These are phyloP conservation scores for Neolecta irregularis DNA, from an alignment of 1,139 yeast species.

Conservation along the genomic window DNA sequence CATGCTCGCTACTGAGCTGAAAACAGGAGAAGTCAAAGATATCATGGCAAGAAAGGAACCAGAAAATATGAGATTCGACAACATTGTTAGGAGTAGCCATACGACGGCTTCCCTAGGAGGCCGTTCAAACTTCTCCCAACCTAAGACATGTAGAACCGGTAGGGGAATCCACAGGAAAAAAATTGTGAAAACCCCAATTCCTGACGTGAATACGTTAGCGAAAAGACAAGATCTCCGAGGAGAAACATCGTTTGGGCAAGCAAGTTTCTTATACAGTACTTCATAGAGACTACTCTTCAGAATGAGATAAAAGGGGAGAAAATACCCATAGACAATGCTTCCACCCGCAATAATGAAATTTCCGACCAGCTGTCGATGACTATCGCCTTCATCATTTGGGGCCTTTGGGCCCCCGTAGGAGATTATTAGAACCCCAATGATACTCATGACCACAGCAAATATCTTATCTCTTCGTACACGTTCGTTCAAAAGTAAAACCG, in stretches of 20 bases:
- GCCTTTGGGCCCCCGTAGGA: conserved; percentile 44
- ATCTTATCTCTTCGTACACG: conserved; percentile 49
- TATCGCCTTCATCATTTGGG: conserved; percentile 16
- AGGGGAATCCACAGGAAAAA: conserved; percentile 36
- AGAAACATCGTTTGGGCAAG: conserved; percentile 47
- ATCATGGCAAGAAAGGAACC: conserved; percentile 61
- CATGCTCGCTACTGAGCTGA: conserved; percentile 71
- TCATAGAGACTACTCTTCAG: conserved; percentile 38
- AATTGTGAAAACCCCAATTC: conserved; percentile 47
- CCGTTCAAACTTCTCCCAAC: conserved; percentile 43
- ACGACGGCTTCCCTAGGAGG: conserved; percentile 34
- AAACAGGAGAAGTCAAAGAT: conserved; percentile 75
- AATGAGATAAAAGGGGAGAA: neutral
- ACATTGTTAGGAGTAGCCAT: conserved; percentile 32
- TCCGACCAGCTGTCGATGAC: conserved; percentile 43
- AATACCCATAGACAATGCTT: conserved; percentile 57
- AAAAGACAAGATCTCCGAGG: conserved; percentile 42
- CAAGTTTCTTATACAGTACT: conserved; percentile 58
- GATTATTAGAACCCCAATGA: conserved; percentile 61
- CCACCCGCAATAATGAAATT: conserved; percentile 59
- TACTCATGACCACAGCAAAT: conserved; percentile 53
- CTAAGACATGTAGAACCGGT: conserved; percentile 37
- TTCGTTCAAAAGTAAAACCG: conserved; percentile 57
- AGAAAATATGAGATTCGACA: conserved; percentile 53
- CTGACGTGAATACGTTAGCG: conserved; percentile 40